Evolutionary conservation across 2,329 filamentous ascomycete species (phyloP).

Genomic region (Hymenoscyphus albidus): DNA sequence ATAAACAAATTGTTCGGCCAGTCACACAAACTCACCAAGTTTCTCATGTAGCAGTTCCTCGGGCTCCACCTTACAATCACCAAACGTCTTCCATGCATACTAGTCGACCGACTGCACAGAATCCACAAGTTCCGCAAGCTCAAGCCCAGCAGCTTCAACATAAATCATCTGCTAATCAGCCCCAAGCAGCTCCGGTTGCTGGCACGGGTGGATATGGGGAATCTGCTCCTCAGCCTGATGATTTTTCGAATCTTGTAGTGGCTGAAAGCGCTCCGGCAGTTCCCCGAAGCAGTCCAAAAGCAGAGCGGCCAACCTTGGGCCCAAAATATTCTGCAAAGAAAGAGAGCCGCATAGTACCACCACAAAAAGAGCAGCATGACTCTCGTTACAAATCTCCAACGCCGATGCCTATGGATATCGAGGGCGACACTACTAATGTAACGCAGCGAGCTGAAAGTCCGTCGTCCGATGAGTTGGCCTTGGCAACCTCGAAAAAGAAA

Average conservation of each 20-base stretch:
- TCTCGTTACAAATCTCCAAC: slow-evolving; percentile 3
- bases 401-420: not conserved
- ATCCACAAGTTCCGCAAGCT: not conserved
- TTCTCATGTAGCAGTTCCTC: not conserved
- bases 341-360: not conserved
- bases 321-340: not conserved
- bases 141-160: not conserved
- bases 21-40: not conserved
- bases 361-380: not conserved
- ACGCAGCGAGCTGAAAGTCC: not conserved
- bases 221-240: not conserved
- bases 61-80: not conserved
- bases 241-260: not conserved
- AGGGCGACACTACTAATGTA: not conserved
- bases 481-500: not conserved
- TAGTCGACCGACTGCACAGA: not conserved
- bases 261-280: not conserved
- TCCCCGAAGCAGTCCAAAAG: not conserved
- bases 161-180: not conserved
- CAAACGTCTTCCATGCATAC: not conserved
- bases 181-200: not conserved
- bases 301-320: not conserved
- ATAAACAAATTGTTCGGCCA: not conserved
- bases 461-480: not conserved
- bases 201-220: not conserved